Evolutionary conservation across 2,329 filamentous ascomycete species (phyloP).

Genomic region (Hypoxylon sp.): DNA sequence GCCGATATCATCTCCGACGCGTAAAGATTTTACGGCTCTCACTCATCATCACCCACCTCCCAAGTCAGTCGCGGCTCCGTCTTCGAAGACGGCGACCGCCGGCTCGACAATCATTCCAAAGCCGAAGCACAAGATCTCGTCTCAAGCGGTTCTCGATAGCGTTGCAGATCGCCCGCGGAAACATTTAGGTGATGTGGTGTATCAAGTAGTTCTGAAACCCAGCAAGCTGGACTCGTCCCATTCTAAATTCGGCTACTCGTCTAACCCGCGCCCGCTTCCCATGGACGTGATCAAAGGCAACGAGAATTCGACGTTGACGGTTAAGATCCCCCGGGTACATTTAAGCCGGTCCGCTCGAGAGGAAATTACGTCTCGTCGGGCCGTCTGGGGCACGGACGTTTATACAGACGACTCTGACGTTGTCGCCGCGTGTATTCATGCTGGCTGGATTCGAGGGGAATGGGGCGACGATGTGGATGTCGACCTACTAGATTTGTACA

Average conservation of each 20-base stretch:
- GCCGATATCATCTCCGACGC: slow-evolving; percentile 60
- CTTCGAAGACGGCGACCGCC: slow-evolving; percentile 49
- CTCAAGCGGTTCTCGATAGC: slow-evolving; percentile 77
- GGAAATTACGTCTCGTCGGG: slow-evolving; percentile 83
- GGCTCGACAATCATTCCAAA: slow-evolving; percentile 64
- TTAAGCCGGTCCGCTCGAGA: slow-evolving; percentile 77
- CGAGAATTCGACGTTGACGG: slow-evolving; percentile 89
- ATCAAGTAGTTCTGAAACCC: slow-evolving; percentile 74
- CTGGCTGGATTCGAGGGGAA: slow-evolving; percentile 90
- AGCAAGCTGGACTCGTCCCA: slow-evolving; percentile 60
- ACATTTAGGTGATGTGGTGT: slow-evolving; percentile 88
- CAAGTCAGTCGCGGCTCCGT: slow-evolving; percentile 54
- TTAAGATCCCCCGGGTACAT: slow-evolving; percentile 86
- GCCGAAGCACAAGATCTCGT: slow-evolving; percentile 74
- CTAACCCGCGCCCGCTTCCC: slow-evolving; percentile 79
- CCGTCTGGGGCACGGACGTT: slow-evolving; percentile 92
- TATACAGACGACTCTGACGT: slow-evolving; percentile 98
- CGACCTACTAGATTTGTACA: slow-evolving; percentile 71
- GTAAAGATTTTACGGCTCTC: slow-evolving; percentile 55
- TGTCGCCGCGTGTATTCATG: slow-evolving; percentile 91
- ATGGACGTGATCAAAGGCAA: slow-evolving; percentile 77
- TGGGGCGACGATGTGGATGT: slow-evolving; percentile 84
- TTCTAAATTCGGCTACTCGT: slow-evolving; percentile 60
- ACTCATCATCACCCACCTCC: slow-evolving; percentile 66
- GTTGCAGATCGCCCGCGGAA: slow-evolving; percentile 77